These are phyloP conservation scores for Zanthoxylum bungeanum DNA, from an alignment of 345 rosid species.

Conservation along the genomic window DNA sequence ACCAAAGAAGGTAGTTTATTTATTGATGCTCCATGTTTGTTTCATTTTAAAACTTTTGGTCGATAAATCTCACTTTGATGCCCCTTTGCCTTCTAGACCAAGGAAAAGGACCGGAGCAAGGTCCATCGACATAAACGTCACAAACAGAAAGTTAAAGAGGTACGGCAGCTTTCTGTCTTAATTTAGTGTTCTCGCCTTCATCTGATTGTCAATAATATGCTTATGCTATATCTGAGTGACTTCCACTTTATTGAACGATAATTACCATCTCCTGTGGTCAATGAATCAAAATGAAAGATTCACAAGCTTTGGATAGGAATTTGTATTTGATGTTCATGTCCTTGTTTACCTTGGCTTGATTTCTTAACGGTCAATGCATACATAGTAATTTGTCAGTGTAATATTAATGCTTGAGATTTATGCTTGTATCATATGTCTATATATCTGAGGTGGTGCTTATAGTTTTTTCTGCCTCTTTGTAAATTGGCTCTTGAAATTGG, in stretches of 20 bases:
- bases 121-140: slow-evolving; percentile 66
- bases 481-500: slow-evolving; percentile 90
- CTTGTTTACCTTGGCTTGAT: background rate
- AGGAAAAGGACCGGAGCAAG: slow-evolving; percentile 74
- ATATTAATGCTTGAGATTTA: slow-evolving; percentile 6
- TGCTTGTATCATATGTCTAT: slow-evolving; percentile 9
- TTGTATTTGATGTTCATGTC: background rate
- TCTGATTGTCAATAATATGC: background rate
- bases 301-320: background rate
- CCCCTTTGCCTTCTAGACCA: slow-evolving; percentile 36
- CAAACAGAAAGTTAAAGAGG: slow-evolving; percentile 84
- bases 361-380: too few species aligned
- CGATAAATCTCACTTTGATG: slow-evolving; percentile 5
- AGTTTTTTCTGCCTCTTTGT: slow-evolving; percentile 61
- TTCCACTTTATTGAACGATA: background rate
- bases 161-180: slow-evolving; percentile 33
- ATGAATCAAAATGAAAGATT: background rate
- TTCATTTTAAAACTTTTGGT: background rate
- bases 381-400: background rate
- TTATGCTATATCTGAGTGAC: background rate
- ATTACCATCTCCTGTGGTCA: background rate
- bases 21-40: slow-evolving; percentile 8
- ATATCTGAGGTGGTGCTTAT: slow-evolving; percentile 59
- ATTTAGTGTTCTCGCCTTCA: background rate
- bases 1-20: slow-evolving; percentile 70